Evolutionary conservation across 768 basidiomycete genomes (phyloP).

Genomic region (Phylloporus scabripes): DNA sequence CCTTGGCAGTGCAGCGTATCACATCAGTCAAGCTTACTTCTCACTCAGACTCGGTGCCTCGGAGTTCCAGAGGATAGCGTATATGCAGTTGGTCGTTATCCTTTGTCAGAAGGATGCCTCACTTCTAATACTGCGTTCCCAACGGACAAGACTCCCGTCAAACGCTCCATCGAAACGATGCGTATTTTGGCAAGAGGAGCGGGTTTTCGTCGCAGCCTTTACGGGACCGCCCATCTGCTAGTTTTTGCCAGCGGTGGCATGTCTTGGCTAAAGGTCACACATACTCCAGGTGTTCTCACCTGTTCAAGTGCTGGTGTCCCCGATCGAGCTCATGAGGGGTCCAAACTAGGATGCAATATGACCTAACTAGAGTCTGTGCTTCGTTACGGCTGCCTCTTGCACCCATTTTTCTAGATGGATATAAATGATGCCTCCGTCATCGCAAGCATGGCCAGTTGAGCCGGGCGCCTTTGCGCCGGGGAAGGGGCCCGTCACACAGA

Average conservation of each 20-base stretch:
- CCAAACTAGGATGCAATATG: neutral
- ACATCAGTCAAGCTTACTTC: neutral
- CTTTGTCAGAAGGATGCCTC: neutral
- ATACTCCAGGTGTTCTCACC: neutral
- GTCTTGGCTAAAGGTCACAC: neutral
- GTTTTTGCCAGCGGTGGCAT: neutral
- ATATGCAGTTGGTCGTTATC: neutral
- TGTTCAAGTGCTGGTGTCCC: neutral
- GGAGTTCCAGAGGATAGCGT: neutral
- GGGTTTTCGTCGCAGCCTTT: neutral
- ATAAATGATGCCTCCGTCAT: neutral
- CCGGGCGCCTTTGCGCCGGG: too few species aligned
- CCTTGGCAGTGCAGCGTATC: neutral
- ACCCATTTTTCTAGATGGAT: too few species aligned
- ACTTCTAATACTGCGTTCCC: neutral
- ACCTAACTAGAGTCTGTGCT: neutral
- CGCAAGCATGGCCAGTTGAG: neutral
- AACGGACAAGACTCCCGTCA: neutral
- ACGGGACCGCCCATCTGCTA: neutral
- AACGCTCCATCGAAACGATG: neutral
- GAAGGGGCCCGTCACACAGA: too few species aligned
- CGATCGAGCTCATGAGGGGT: neutral
- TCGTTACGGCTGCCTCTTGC: too few species aligned
- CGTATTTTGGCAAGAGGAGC: too few species aligned
- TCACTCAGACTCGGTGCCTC: neutral